Percentiles rank a stretch among this genome's conserved stretches.
Conservation (phyloP, 2,329 filamentous ascomycete species). For the Kalmusia sp. region DNA sequence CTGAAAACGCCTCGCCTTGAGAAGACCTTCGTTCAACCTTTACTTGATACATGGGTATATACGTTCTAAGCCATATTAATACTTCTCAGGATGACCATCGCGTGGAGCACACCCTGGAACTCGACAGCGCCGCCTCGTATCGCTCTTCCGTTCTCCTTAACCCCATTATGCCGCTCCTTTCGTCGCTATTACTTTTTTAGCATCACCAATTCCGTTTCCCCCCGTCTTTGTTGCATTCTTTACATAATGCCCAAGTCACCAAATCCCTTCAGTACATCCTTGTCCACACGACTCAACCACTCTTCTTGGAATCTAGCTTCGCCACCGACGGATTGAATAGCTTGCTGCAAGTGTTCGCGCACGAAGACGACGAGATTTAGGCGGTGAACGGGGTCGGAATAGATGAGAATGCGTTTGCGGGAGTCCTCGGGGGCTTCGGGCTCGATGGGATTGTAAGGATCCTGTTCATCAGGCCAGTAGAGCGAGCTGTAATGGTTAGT, state of each 20-base stretch:
- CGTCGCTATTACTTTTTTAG: background rate
- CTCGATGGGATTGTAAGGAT: constrained; percentile 27
- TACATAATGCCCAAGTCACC: constrained; percentile 46
- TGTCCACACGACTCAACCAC: constrained; percentile 78
- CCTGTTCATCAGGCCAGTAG: constrained; percentile 48
- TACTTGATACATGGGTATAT: constrained; percentile 5
- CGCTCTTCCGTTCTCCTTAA: background rate
- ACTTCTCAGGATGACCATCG: background rate
- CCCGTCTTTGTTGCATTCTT: background rate
- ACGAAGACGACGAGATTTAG: constrained; percentile 71
- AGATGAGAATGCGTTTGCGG: constrained; percentile 57
- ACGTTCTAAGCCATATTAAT: background rate
- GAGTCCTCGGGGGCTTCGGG: constrained; percentile 55
- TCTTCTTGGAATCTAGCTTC: constrained; percentile 70
- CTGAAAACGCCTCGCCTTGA: too few relatives aligned
- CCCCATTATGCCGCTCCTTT: background rate
- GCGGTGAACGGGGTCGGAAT: constrained; percentile 71
- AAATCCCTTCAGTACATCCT: constrained; percentile 73
- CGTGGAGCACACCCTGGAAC: background rate
- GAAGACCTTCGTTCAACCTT: background rate
- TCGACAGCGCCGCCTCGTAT: background rate
- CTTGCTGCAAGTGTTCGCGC: constrained; percentile 64
- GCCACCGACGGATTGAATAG: constrained; percentile 68
- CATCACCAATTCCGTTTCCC: background rate
- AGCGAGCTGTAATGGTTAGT: constrained; percentile 44